Evolutionary conservation across 352 stramenopile species (phyloP), one percentile per base, ranked within the genome.

Genomic region (Thraustotheca clavata): DNA sequence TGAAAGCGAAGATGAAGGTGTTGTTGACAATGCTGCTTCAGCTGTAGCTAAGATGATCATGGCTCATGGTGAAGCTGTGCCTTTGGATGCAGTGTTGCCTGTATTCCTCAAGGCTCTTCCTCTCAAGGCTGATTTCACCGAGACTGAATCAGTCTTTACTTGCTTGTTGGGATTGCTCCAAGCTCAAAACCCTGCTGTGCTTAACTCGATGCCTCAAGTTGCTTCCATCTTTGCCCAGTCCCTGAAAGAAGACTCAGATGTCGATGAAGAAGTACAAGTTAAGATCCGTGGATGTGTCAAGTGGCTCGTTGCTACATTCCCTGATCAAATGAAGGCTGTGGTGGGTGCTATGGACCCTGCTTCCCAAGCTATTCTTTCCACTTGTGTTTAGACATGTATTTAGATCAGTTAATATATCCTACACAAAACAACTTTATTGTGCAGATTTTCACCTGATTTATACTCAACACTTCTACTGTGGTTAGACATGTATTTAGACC

Each of bases 81-180:
- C 94, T 26, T 73, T 98, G 48, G 80, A 88, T 54, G 83, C 96
- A 62, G 93, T 99, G 52, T 71, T 99, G 48, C 94, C 95, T 9
- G 91, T 97, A 54, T 79, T 99, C 40, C 77, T 99, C 20, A 78
- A 83, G 49, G 79, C 81, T 33, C 73, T 99, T 46, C 96, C 96
- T 24, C 77, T 99, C 49, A 98, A 98, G 78, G 92, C 80, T 49
- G 96, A 99, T 77, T 95, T 96, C 72, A 93, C 94, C 60, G 96
- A 99, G 77, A 98, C 95, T 69, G 77, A 93, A 65, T 91, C 96
- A 14, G 93, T 98, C 11, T 99, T 98, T 79, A 84, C 77, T 49
- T 98, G 89, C 73, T 72, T 98, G 16, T 88, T 97, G 49, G 88
- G 89, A n/a, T 77, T 98, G 38, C 75, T 98, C 40, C 76, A 91